Evolutionary conservation across 2,329 filamentous ascomycete species (phyloP), one percentile per base, ranked within the genome.

Genomic region (Claviceps paspali): DNA sequence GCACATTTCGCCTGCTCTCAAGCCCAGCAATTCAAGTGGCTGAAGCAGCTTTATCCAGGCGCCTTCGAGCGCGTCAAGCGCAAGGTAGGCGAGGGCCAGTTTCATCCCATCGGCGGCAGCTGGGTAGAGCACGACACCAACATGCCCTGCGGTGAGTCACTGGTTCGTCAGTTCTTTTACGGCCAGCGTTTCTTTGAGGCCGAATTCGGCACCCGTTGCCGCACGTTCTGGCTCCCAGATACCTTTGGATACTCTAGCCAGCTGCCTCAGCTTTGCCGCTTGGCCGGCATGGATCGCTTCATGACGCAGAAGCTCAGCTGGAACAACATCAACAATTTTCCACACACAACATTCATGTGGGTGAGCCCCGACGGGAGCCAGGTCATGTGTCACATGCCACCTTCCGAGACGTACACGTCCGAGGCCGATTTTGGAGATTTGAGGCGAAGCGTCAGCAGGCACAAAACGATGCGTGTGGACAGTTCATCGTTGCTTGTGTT

Each of bases 71-170:
- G 88, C 12, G 88, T 98, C 46, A 93, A 92, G 64, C 65, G 71
- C 38, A 93, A 94, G 68, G 80, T 96, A 42, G 84, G 84, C 58
- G 77, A 87, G 50, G 88, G 87, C 17, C 80, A 74, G 43, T 98
- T 98, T 58, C 84, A 95, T 47, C 87, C 87, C 11, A 88, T 98
- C 48, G 91, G 91, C 45, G 91, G 91, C 38, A 95, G 86, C 61
- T 98, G 91, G 91, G 88, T 98, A 12, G 91, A 98, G 55, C 91
- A 98, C 53, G 91, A 98, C 55, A 98, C 91, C 45, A 98, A 98
- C 53, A 72, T 98, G 70, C 91, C 91, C 0, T 88, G 86, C 50
- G 91, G 91, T 33, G 91, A 98, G 60, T 93, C 88, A 2, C 70
- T 98, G 27, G 81, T 91, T 33, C 76, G 91, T 29, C 91, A 98